A percentile compares a stretch with the other conserved stretches of the same genome.
Evolutionary conservation across 2,329 filamentous ascomycete genomes (phyloP).

Genomic region (Ceratocystis huliohia): DNA sequence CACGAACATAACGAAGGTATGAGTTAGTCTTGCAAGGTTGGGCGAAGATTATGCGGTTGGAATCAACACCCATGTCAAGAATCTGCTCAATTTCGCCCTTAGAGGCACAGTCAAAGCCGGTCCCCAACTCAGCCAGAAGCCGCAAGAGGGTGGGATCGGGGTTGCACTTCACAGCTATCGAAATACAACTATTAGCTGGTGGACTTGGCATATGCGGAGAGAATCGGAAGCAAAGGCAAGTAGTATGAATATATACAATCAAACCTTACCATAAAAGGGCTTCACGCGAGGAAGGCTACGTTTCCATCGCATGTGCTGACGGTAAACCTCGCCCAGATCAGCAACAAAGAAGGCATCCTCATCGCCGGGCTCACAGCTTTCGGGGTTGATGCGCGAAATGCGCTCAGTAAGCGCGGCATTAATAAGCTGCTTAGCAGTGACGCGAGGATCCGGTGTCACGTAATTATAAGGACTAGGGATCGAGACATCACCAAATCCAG

Average conservation of each 20-base stretch:
- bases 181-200: not conserved
- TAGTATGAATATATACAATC: no score
- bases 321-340: constrained; percentile 95
- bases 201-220: not conserved
- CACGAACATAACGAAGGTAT: constrained; percentile 80
- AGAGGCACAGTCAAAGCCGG: constrained; percentile 95
- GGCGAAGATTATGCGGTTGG: constrained; percentile 91
- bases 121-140: constrained; percentile 76
- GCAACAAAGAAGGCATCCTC: constrained; percentile 98
- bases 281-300: constrained; percentile 81
- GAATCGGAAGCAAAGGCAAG: not conserved
- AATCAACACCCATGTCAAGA: constrained; percentile 66
- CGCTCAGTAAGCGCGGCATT: constrained; percentile 75
- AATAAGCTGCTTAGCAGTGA: constrained; percentile 62
- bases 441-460: constrained; percentile 23
- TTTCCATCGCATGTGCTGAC: constrained; percentile 98
- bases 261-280: constrained; percentile 74
- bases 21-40: constrained; percentile 99
- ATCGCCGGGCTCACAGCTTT: constrained; percentile 78
- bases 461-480: constrained; percentile 6
- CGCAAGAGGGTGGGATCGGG: constrained; percentile 79
- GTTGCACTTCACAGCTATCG: constrained; percentile 91
- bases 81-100: constrained; percentile 95
- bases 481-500: constrained; percentile 26
- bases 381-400: constrained; percentile 70